Conservation (phyloP, 352 stramenopile genomes). For the Phytophthora quininea region DNA sequence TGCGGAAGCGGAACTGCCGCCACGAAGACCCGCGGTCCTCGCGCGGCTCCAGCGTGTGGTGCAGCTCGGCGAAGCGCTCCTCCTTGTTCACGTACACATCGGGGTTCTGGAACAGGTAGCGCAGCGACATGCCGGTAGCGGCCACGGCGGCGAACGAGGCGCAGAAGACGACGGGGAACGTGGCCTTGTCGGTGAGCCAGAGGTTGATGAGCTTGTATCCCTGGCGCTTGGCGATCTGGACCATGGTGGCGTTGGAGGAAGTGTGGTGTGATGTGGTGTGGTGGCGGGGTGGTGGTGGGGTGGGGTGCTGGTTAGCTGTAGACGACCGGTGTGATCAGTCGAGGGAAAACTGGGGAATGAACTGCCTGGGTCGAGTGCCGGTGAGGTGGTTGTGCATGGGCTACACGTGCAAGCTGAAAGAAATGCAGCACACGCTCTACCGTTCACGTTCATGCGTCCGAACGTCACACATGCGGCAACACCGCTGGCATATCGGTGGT, state of each 20-base stretch:
- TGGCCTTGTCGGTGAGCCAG: slow-evolving; percentile 65
- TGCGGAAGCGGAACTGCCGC: slow-evolving; percentile 70
- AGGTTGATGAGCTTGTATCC: slow-evolving; percentile 51
- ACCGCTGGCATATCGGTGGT: background rate
- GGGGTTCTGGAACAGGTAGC: slow-evolving; percentile 59
- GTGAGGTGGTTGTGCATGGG: too few relatives aligned
- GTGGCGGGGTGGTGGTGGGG: background rate
- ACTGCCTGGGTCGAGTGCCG: too few relatives aligned
- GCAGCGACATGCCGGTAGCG: slow-evolving; percentile 41
- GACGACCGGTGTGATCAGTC: background rate
- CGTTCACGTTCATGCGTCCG: too few relatives aligned
- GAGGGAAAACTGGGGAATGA: too few relatives aligned
- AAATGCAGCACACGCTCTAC: too few relatives aligned
- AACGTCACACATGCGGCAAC: too few relatives aligned
- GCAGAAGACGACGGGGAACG: slow-evolving; percentile 67
- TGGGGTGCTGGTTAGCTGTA: background rate
- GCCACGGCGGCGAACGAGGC: slow-evolving; percentile 37
- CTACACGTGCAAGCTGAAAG: too few relatives aligned
- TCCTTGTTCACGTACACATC: slow-evolving; percentile 78
- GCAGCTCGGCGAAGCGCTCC: slow-evolving; percentile 44
- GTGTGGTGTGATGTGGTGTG: background rate
- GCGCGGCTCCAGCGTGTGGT: slow-evolving; percentile 46
- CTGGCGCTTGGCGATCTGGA: slow-evolving; percentile 29
- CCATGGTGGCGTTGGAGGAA: slow-evolving; percentile 10
- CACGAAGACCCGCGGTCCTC: slow-evolving; percentile 46